Base-by-base conservation (phyloP, 495 filamentous ascomycete species). In the Penicillium chermesinum region DNA sequence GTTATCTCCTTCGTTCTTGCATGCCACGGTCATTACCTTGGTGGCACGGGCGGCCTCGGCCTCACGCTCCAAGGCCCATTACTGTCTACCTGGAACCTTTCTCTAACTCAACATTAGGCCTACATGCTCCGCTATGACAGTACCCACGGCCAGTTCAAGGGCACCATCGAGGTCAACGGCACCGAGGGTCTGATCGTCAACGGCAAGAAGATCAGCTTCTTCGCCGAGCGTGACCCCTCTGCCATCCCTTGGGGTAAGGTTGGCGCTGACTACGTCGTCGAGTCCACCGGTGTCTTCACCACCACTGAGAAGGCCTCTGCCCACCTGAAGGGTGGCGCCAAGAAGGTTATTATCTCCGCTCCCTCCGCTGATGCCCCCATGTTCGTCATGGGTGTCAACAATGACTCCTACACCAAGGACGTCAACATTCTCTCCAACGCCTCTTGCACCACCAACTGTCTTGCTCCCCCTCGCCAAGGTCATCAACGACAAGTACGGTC, bases 111-210 rank as follows among this genome's bases (percentile, higher is more conserved):
- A n/a, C 33, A 13, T 39, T 61, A 96, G 89, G 88, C 85, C 65
- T 98, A 98, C 81, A 96, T 98, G 94, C 82, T 98, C 75, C 91
- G 93, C 79, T 98, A 97, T 68, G 93, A 98, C 79, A 88, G 87
- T 56, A 87, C 87, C 64, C 93, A 98, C 82, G 94, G 93, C 57
- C 74, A 81, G 72, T 98, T 97, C 86, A 94, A 96, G 77, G 93
- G 93, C 55, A 80, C 83, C 47, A 78, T 97, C 69, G 71, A 83
- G 67, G 73, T 86, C 61, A 77, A 81, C 49, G 57, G 39, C 21
- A 85, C 81, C 58, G 75, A 79, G 58, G 85, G 88, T 64, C 86
- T 98, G 51, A 69, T 83, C 51, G 83, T 97, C 75, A 93, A 96
- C 74, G 89, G 88, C 83, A 96, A 96, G 86, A 86, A 76, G 61